Percentiles rank a stretch among this genome's conserved stretches.
Evolutionary conservation across 2,329 filamentous ascomycete species (phyloP).

Genomic region (Alternaria novae-zelandiae): DNA sequence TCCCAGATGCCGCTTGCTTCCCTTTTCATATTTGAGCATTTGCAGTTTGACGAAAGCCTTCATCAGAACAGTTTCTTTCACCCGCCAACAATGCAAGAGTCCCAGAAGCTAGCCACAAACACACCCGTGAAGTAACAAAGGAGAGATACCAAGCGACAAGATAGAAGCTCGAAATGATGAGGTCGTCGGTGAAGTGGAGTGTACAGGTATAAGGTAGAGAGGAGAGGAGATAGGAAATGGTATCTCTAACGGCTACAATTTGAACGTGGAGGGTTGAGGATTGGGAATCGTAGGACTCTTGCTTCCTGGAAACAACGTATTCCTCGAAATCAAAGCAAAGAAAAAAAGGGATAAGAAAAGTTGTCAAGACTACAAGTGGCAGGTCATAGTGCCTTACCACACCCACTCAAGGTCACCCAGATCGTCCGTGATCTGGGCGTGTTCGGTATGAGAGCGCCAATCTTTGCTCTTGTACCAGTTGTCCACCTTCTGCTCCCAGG

Average conservation of each 20-base stretch:
- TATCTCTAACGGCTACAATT: conserved; percentile 49
- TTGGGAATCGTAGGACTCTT: conserved; percentile 31
- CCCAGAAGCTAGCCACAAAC: conserved; percentile 16
- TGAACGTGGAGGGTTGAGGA: conserved; percentile 24
- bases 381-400: conserved; percentile 76
- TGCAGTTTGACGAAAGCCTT: conserved; percentile 22
- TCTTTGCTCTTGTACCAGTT: conserved; percentile 56
- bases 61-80: conserved; percentile 34
- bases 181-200: conserved; percentile 27
- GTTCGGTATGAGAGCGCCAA: conserved; percentile 55
- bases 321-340: conserved; percentile 30
- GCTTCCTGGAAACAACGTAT: conserved; percentile 27
- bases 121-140: conserved; percentile 38
- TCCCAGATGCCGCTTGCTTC: conserved; percentile 28
- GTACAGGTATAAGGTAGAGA: conserved; percentile 27
- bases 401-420: conserved; percentile 90
- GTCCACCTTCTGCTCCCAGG: conserved; percentile 47
- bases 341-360: conserved; percentile 45
- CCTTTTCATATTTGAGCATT: conserved; percentile 22
- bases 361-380: conserved; percentile 62
- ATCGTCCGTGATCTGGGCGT: conserved; percentile 60
- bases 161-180: conserved; percentile 23
- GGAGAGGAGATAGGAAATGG: conserved; percentile 44
- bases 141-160: conserved; percentile 41
- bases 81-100: conserved; percentile 20